Evolutionary conservation across 805 yeast genomes (phyloP).

Genomic region (Tetrapisispora nanseiensis): DNA sequence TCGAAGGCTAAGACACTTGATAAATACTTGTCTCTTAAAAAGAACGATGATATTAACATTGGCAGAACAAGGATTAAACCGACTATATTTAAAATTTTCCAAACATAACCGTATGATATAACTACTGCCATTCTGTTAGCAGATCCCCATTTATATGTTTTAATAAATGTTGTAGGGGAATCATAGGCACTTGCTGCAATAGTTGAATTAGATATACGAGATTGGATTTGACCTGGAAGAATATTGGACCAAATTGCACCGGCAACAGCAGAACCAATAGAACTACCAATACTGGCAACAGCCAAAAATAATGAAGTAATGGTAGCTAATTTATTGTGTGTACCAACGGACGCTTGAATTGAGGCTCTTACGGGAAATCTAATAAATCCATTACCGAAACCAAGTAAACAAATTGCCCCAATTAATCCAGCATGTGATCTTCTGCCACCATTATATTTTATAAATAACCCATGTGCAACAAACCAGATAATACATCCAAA

Average conservation of each 20-base stretch:
- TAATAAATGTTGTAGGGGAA: slow-evolving; percentile 41
- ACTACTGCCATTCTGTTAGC: slow-evolving; percentile 46
- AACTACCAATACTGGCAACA: slow-evolving; percentile 50
- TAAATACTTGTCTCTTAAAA: slow-evolving; percentile 45
- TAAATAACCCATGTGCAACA: slow-evolving; percentile 49
- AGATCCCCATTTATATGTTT: slow-evolving; percentile 46
- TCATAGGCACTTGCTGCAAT: slow-evolving; percentile 37
- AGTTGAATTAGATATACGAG: slow-evolving; percentile 27
- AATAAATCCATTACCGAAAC: slow-evolving; percentile 71
- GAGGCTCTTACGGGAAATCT: slow-evolving; percentile 58
- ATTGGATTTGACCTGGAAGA: slow-evolving; percentile 36
- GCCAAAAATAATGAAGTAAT: slow-evolving; percentile 50
- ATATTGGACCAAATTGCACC: slow-evolving; percentile 66
- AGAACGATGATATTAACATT: slow-evolving; percentile 37
- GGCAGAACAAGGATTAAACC: slow-evolving; percentile 48
- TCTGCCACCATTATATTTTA: slow-evolving; percentile 43
- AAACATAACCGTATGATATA: slow-evolving; percentile 44
- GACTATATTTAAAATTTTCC: slow-evolving; percentile 43
- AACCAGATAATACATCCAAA: slow-evolving; percentile 52
- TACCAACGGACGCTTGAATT: slow-evolving; percentile 43
- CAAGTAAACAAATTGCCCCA: slow-evolving; percentile 53
- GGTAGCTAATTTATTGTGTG: slow-evolving; percentile 55
- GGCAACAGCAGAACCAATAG: slow-evolving; percentile 52
- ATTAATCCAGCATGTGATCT: slow-evolving; percentile 46
- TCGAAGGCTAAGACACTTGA: slow-evolving; percentile 11